phyloP scores from a whole-genome alignment of 805 yeast genomes.

The Saturnispora serradocipensis region DNA sequence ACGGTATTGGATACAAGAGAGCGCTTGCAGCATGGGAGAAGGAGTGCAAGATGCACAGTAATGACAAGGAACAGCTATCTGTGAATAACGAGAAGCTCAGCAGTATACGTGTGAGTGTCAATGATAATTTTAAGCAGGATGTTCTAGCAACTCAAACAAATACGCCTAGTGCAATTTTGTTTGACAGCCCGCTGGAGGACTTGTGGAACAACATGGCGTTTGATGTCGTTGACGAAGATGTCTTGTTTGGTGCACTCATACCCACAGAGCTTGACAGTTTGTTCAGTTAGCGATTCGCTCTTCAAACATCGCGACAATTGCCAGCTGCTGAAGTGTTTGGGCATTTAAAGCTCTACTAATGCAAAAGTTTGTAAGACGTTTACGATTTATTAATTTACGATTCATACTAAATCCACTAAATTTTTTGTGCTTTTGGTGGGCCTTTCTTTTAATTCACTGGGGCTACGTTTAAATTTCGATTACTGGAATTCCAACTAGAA shows the following conservation, averaged over 20 bases:
- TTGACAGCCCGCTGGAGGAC: slow-evolving; percentile 1
- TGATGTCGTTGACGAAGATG: slow-evolving; percentile 1
- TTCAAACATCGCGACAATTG: too few relatives aligned
- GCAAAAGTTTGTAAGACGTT: too few relatives aligned
- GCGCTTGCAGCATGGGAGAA: slow-evolving; percentile 1
- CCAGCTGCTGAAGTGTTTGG: too few relatives aligned
- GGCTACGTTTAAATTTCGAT: too few relatives aligned
- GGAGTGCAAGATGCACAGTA: neutral
- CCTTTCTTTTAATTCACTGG: too few relatives aligned
- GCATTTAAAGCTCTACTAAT: too few relatives aligned
- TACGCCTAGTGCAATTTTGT: neutral
- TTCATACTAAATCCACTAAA: too few relatives aligned
- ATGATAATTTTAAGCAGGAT: neutral
- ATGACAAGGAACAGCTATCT: neutral
- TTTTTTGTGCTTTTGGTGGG: too few relatives aligned
- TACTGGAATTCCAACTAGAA: too few relatives aligned
- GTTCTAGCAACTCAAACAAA: neutral
- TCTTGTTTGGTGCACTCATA: neutral
- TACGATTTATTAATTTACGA: too few relatives aligned
- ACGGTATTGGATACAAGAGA: slow-evolving; percentile 4
- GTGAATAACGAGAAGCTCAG: neutral
- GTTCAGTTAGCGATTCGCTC: neutral
- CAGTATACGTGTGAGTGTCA: neutral
- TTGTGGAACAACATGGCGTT: neutral
- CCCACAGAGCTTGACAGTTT: slow-evolving; percentile 2